Conservation (phyloP, 306 rosid genomes). For the Arachis hypogaea region DNA sequence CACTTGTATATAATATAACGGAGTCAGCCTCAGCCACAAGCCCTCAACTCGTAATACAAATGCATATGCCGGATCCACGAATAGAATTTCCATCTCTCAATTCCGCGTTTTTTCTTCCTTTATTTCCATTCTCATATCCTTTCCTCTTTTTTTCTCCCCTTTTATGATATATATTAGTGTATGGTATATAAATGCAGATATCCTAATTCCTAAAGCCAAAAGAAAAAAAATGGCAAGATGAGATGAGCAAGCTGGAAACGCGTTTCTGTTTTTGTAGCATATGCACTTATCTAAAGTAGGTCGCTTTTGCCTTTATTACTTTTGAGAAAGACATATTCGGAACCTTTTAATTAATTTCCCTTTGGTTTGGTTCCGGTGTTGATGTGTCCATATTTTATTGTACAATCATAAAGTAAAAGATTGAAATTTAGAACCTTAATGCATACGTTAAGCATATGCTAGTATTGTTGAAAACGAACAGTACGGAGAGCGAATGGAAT, state of each 20-base stretch:
- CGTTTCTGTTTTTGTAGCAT: conserved; percentile 45
- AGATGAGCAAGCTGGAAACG: conserved; percentile 53
- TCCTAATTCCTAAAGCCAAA: conserved; percentile 28
- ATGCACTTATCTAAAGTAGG: conserved; percentile 6
- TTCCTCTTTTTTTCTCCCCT: background rate
- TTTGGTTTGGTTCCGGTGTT: conserved; percentile 11
- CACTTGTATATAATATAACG: background rate
- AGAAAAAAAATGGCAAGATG: background rate
- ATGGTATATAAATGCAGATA: background rate
- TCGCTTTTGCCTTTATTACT: conserved; percentile 50
- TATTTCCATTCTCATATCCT: background rate
- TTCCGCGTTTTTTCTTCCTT: conserved; percentile 36
- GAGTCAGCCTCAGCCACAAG: conserved; percentile 1
- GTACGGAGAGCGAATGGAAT: no score
- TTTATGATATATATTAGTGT: background rate
- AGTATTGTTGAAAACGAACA: no score
- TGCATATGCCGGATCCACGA: conserved; percentile 27
- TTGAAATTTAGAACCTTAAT: conserved; percentile 18
- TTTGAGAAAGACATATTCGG: conserved; percentile 35
- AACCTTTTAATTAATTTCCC: conserved; percentile 3
- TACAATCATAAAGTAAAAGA: background rate
- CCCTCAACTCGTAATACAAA: background rate
- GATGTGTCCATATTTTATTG: conserved; percentile 25
- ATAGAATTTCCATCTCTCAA: conserved; percentile 18
- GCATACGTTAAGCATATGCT: background rate